Evolutionary conservation across 768 basidiomycete species (phyloP), one percentile per base, ranked within the genome.

Genomic region (Tylopilus felleus): DNA sequence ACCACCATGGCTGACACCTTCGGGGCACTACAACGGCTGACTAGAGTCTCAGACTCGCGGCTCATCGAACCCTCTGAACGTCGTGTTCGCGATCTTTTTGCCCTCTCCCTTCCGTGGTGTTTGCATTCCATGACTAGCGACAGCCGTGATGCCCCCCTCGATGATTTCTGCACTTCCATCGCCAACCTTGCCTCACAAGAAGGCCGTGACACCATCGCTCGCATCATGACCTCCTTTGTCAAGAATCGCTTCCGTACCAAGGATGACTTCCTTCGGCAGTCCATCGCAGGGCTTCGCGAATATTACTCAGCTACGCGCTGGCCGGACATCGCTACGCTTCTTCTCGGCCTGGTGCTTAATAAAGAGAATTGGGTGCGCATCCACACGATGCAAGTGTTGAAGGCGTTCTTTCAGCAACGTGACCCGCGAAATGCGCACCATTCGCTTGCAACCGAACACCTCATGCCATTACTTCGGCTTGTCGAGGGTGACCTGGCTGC

Each of bases 221-320:
- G 90, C 45, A 89, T 98, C 64, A 90, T 96, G 87, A 85, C 78
- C 5, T 93, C 91, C 4, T 95, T 95, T 61, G 83, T 89, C 51
- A 91, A 91, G 70, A 77, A 79, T 21, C 86, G 90, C 47, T 97
- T 98, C 77, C 79, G 94, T 45, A 93, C 93, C 2, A 86, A 86
- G 63, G 94, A 98, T 49, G 94, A 97, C 71, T 96, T 96, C 73
- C 79, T 96, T 54, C 84, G 92, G 5, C 93, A 97, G 65, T 93
- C 91, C 0, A 85, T 93, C 21, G 77, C 83, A 2, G 86, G 89
- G 60, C 78, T 98, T 35, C 84, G 93, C 21, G 94, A 97, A 65
- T 85, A 91, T 69, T 93, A 92, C 64, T 83, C 84, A 0, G 75
- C 75, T 4, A 80, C 89, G 47, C 75, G 84, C 60, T 90, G 90